phyloP scores from a whole-genome alignment of 176 grass and related monocot species.

The Ampelocalamus luodianensis region DNA sequence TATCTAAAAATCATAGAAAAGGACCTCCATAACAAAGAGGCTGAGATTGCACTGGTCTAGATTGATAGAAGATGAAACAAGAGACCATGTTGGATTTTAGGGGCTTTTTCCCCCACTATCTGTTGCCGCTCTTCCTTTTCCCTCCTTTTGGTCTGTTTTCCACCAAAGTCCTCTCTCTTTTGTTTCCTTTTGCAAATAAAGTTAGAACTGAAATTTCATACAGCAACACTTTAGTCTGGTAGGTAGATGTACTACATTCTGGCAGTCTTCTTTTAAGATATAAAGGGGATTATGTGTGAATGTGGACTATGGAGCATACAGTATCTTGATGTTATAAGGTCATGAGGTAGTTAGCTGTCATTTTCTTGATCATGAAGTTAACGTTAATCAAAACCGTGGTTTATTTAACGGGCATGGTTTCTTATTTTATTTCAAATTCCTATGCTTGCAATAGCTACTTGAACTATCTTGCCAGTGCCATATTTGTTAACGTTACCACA shows the following conservation, averaged over 20 bases:
- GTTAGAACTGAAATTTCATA: conserved; percentile 10
- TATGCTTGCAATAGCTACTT: conserved; percentile 14
- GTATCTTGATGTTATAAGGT: conserved; percentile 21
- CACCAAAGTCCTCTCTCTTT: conserved; percentile 4
- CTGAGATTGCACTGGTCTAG: background rate
- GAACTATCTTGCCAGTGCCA: background rate
- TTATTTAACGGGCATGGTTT: background rate
- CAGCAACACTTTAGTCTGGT: background rate
- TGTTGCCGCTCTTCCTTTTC: conserved; percentile 36
- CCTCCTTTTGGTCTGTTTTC: conserved; percentile 9
- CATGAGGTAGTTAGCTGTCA: background rate
- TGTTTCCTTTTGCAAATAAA: background rate
- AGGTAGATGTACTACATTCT: background rate
- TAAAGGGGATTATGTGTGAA: background rate
- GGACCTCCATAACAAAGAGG: background rate
- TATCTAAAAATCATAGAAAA: conserved; percentile 1
- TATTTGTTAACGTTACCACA: background rate
- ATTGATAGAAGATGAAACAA: conserved; percentile 39
- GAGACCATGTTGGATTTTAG: background rate
- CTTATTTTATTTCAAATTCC: background rate
- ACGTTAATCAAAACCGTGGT: background rate
- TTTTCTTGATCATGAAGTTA: conserved; percentile 6
- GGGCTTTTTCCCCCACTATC: background rate
- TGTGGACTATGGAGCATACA: background rate
- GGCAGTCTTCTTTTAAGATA: conserved; percentile 12